Conservation (phyloP, 371 early-diverging fungal species). For the Mortierella sp. region DNA sequence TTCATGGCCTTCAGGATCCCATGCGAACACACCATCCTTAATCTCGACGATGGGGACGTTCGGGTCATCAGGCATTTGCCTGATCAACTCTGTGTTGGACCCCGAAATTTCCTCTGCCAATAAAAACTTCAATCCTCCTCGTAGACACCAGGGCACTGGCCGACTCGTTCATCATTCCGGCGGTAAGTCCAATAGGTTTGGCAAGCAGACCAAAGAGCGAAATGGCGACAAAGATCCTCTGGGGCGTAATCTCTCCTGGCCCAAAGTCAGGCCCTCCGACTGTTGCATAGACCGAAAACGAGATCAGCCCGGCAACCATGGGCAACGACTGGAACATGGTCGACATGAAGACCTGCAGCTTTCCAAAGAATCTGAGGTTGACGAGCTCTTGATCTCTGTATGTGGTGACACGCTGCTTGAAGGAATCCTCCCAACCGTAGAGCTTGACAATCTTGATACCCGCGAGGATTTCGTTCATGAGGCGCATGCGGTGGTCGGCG, state of each 20-base stretch:
- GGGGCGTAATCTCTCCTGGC: slow-evolving; percentile 38
- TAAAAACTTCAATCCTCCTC: slow-evolving; percentile 72
- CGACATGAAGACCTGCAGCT: slow-evolving; percentile 41
- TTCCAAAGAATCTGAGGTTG: slow-evolving; percentile 34
- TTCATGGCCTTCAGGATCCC: slow-evolving; percentile 40
- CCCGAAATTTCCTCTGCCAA: slow-evolving; percentile 69
- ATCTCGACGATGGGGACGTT: slow-evolving; percentile 31
- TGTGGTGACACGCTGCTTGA: slow-evolving; percentile 42
- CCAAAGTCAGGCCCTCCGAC: slow-evolving; percentile 39
- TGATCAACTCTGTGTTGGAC: slow-evolving; percentile 17
- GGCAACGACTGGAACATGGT: slow-evolving; percentile 75
- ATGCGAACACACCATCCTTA: slow-evolving; percentile 51
- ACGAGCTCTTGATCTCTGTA: slow-evolving; percentile 45
- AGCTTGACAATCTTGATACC: slow-evolving; percentile 67
- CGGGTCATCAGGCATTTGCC: slow-evolving; percentile 33
- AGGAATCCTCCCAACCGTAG: slow-evolving; percentile 60
- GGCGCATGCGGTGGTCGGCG: slow-evolving; percentile 41
- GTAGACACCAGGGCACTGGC: slow-evolving; percentile 38
- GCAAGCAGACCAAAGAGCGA: slow-evolving; percentile 36
- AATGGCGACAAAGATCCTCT: slow-evolving; percentile 47
- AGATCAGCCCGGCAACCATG: slow-evolving; percentile 43
- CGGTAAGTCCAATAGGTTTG: slow-evolving; percentile 44
- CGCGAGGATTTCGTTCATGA: slow-evolving; percentile 58
- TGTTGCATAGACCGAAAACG: slow-evolving; percentile 44
- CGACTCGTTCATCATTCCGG: slow-evolving; percentile 32